A percentile compares a stretch with the other conserved stretches of the same genome.
These are phyloP conservation scores for Penicillium lividum DNA, from an alignment of 495 filamentous ascomycete species.

Conservation along the genomic window DNA sequence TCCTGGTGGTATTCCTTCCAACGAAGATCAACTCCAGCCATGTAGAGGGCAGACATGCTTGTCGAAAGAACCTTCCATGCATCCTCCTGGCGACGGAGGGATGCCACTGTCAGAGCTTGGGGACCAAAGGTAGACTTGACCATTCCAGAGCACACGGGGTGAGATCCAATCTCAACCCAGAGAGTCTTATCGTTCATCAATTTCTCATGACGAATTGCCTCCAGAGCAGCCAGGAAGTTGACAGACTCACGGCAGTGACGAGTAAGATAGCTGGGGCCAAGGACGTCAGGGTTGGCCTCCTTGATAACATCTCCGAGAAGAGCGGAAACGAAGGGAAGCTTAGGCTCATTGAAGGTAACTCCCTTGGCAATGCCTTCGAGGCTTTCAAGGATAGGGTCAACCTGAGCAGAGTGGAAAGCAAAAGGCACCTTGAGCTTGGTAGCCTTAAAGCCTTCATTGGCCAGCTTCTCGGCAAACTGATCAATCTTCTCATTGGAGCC, in stretches of 20 bases:
- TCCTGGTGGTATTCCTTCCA: constrained; percentile 82
- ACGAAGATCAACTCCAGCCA: constrained; percentile 64
- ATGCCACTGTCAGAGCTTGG: constrained; percentile 58
- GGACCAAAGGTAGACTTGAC: constrained; percentile 65
- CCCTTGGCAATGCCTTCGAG: constrained; percentile 61
- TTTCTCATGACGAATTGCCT: constrained; percentile 51
- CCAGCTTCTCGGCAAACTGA: constrained; percentile 57
- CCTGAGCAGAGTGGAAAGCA: constrained; percentile 80
- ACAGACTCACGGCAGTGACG: constrained; percentile 71
- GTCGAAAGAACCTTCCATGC: constrained; percentile 64
- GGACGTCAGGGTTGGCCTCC: constrained; percentile 49
- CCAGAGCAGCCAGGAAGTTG: constrained; percentile 67
- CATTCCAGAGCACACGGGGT: constrained; percentile 68
- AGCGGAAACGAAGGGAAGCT: constrained; percentile 73
- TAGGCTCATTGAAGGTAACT: constrained; percentile 60
- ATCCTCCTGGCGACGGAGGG: constrained; percentile 56
- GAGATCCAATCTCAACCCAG: constrained; percentile 68
- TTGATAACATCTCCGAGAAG: constrained; percentile 61
- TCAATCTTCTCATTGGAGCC: constrained; percentile 51
- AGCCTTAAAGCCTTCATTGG: constrained; percentile 59
- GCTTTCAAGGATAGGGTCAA: constrained; percentile 71
- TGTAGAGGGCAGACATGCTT: constrained; percentile 62
- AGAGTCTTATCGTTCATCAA: constrained; percentile 46
- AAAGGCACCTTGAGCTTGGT: constrained; percentile 72
- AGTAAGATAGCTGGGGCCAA: constrained; percentile 62